These are phyloP conservation scores for Scleromitrula shiraiana DNA, from an alignment of 2,329 filamentous ascomycete genomes.

Conservation along the genomic window DNA sequence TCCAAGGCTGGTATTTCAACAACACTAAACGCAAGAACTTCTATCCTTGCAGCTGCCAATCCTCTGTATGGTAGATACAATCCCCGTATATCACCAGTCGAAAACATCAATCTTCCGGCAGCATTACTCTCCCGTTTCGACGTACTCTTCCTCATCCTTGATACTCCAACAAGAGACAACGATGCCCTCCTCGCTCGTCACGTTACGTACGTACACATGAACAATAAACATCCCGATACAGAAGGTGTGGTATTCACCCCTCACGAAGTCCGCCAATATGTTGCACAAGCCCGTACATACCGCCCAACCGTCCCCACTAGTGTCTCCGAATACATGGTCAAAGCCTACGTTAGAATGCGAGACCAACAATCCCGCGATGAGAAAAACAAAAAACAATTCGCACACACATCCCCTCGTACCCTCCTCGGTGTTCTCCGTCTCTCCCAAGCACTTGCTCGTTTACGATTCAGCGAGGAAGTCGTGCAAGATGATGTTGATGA, in stretches of 20 bases:
- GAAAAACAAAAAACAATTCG: conserved; percentile 83
- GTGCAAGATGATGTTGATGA: conserved; percentile 93
- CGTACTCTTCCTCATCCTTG: conserved; percentile 90
- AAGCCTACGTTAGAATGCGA: conserved; percentile 90
- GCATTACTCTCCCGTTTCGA: conserved; percentile 96
- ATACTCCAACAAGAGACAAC: conserved; percentile 80
- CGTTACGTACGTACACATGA: conserved; percentile 95
- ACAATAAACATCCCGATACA: conserved; percentile 85
- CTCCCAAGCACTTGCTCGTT: conserved; percentile 83
- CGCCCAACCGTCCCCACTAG: conserved; percentile 76
- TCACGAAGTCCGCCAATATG: conserved; percentile 90
- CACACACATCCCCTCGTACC: conserved; percentile 88
- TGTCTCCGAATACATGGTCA: conserved; percentile 93
- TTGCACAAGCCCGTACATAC: conserved; percentile 85
- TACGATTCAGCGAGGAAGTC: conserved; percentile 80
- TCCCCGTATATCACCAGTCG: conserved; percentile 89
- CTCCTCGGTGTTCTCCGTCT: conserved; percentile 88
- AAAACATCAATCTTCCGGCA: conserved; percentile 99
- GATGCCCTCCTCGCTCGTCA: conserved; percentile 93
- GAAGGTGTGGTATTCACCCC: conserved; percentile 75
- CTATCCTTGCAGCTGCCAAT: conserved; percentile 92
- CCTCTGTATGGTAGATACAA: conserved; percentile 98
- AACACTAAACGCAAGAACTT: conserved; percentile 90
- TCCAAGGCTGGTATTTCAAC: conserved; percentile 94
- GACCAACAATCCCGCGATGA: conserved; percentile 89